Base-by-base conservation (phyloP, 805 yeast genomes). In the Clavispora phyllophila region DNA sequence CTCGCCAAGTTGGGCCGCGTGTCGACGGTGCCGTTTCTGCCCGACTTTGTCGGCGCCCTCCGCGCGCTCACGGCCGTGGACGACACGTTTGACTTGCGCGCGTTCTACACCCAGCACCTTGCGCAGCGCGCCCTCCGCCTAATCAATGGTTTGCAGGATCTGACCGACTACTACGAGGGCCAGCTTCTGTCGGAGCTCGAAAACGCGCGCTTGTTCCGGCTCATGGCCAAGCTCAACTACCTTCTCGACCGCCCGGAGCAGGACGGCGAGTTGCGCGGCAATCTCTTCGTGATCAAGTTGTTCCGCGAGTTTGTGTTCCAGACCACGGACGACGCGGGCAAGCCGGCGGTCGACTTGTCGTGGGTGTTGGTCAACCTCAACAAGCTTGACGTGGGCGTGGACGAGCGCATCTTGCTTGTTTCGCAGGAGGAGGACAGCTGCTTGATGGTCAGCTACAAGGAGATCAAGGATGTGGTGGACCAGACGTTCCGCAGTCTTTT, bases 321-420 rank as follows among this genome's bases (percentile, higher is more conserved):
- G 56, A 95, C 87, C 58, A 76, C 73, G 29, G 89, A 87, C 60
- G 90, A 84, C 40, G 62, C 63, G 19, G 96, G 96, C 12, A 75
- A 75, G 53, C 89, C 96, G 2, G 77, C 81, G 2, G 66, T 88
- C 44, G 96, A 93, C 62, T 69, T 93, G 53, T 82, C 89, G 0
- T 88, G 88, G 60, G 90, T 89, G 5, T 66, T 93, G 46, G 70
- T 79, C 39, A 78, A 84, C 54, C 68, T 93, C 55, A 91, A 91
- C 65, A 93, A 91, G 63, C 69, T 93, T 50, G 99, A 93, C 58
- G 95, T 91, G 5, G 98, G 97, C 1, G 75, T 84, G 26, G 89
- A 87, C 40, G 99, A 93, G 63, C 81, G 78, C 51, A 64, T 93
- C 13, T 67, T 90, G 59, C 72, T 93, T 40, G 87, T 88, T 1